Evolutionary conservation across 129 eudicot species (phyloP), one percentile per base, ranked within the genome.

Genomic region (Heracleum sosnowskyi): DNA sequence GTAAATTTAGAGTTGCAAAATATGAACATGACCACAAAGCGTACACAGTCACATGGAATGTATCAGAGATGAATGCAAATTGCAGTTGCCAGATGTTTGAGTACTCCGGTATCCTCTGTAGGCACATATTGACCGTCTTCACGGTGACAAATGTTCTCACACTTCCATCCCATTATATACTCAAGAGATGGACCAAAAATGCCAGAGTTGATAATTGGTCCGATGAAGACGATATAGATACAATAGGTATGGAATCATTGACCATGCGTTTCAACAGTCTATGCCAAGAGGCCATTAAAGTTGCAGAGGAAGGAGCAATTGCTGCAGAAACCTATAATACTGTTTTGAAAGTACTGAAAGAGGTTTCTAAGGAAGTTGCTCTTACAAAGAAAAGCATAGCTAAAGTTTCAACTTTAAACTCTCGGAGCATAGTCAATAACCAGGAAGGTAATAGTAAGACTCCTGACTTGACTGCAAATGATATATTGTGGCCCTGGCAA

Each of bases 81-180:
- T 87, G 91, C 80, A 85, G 91, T 73, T 87, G 91, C 39, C 88
- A 82, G 83, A 87, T 87, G 91, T 80, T 88, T 73, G 91, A 88
- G 80, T 85, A 85, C 79, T 75, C 82, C 2, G 91, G 91, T 11
- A 78, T 88, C 37, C 87, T 83, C 9, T 88, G 91, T 42, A 64
- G 89, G 33, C 91, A 88, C 76, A 78, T 88, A 78, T 73, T 88
- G 73, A 88, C 91, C 29, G 91, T 87, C 9, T 88, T 88, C 69
- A 82, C 87, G 3, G 91, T 88, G 33, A 88, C 89, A 35, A 88
- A 88, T 78, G 86, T 88, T 79, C 85, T 85, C n/a, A 85, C 88
- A 4, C 78, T 88, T 63, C 89, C 91, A 53, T 73, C 85, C 33
- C 85, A 72, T 78, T 88, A 83, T 78, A 81, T 87, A 69, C 47